A percentile compares a stretch with the other conserved stretches of the same genome.
Evolutionary conservation across 2,329 filamentous ascomycete species (phyloP).

Genomic region (Colletotrichum filicis): DNA sequence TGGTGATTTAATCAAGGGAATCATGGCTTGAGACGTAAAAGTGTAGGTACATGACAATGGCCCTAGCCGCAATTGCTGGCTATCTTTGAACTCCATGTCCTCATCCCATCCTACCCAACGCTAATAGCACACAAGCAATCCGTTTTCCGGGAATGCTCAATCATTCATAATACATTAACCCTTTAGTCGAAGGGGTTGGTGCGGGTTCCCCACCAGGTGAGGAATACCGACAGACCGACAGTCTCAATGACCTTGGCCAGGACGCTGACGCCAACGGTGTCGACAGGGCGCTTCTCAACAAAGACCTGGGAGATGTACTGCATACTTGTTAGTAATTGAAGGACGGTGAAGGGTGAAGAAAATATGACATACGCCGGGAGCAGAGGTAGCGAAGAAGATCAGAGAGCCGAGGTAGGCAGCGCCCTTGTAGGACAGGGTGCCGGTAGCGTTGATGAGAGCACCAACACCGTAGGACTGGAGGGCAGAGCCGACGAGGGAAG

Average conservation of each 20-base stretch:
- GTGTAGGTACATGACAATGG: conserved; percentile 28
- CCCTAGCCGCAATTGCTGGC: conserved; percentile 9
- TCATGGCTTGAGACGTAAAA: conserved; percentile 17
- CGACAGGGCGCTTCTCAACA: conserved; percentile 90
- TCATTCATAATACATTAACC: conserved; percentile 29
- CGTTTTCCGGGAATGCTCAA: background rate
- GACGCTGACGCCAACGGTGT: conserved; percentile 88
- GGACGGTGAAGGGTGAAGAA: background rate
- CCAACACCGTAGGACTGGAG: conserved; percentile 91
- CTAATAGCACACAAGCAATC: conserved; percentile 31
- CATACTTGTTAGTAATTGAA: background rate
- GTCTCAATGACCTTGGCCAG: conserved; percentile 92
- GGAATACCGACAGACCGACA: conserved; percentile 88
- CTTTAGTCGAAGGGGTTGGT: conserved; percentile 89
- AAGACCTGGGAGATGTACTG: conserved; percentile 89
- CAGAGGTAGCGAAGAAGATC: conserved; percentile 91
- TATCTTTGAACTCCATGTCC: conserved; percentile 34
- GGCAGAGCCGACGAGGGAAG: conserved; percentile 87
- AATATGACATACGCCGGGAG: conserved; percentile 73
- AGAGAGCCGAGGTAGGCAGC: conserved; percentile 91
- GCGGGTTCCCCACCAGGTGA: conserved; percentile 97
- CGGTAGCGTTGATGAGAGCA: conserved; percentile 93
- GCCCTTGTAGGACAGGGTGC: conserved; percentile 96
- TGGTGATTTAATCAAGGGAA: background rate
- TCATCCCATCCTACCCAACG: conserved; percentile 12